Conservation (phyloP, 2,329 filamentous ascomycete genomes). For the Aureobasidium sp. region DNA sequence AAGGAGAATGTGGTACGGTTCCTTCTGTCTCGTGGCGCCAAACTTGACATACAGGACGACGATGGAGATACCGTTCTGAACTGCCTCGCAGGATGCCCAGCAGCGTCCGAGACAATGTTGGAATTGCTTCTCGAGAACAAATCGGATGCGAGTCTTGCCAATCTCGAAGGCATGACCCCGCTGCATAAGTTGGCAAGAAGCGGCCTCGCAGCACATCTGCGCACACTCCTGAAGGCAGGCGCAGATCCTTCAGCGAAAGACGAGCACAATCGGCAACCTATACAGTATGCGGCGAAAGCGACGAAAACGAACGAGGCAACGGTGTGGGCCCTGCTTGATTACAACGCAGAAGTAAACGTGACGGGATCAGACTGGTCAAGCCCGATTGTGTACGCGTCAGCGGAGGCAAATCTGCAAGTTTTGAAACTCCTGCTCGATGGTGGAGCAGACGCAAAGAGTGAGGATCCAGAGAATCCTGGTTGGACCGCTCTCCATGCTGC, state of each 20-base stretch:
- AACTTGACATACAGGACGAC: neutral
- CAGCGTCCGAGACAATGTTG: neutral
- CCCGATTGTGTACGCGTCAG: neutral
- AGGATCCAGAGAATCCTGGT: neutral
- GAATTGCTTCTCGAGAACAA: neutral
- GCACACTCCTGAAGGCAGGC: neutral
- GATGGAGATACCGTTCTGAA: neutral
- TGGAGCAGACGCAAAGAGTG: neutral
- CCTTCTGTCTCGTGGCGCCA: neutral
- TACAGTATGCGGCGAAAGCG: neutral
- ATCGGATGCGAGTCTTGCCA: neutral
- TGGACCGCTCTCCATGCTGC: neutral
- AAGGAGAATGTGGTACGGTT: neutral
- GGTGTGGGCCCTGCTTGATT: neutral
- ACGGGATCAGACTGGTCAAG: neutral
- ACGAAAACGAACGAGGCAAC: neutral
- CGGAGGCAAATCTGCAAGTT: neutral
- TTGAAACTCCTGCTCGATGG: neutral
- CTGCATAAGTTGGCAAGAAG: neutral
- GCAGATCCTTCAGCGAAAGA: neutral
- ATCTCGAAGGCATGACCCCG: neutral
- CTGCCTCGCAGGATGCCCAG: neutral
- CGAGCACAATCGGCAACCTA: neutral
- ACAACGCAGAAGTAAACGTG: neutral
- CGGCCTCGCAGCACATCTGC: neutral